Evolutionary conservation across 2,329 filamentous ascomycete species (phyloP).

Genomic region (Calonectria crousiana): DNA sequence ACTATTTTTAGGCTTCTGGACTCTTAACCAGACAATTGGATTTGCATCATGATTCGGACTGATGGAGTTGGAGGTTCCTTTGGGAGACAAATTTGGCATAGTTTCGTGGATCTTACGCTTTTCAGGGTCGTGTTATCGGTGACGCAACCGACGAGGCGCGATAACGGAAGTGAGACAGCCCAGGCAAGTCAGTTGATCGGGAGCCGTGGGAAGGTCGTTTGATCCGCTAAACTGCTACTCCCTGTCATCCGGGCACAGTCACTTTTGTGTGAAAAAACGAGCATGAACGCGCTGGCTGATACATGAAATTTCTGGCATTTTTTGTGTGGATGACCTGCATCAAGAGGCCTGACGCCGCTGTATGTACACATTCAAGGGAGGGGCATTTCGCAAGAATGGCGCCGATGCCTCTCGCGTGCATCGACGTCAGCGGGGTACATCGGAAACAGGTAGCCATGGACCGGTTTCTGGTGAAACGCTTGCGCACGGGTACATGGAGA

Average conservation of each 20-base stretch:
- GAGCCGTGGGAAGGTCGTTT: conserved; percentile 17
- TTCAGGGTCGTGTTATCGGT: conserved; percentile 18
- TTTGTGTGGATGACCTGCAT: conserved; percentile 2
- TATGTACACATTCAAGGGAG: background rate
- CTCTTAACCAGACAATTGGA: background rate
- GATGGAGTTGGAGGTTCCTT: background rate
- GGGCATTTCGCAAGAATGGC: conserved; percentile 10
- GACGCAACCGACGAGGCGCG: conserved; percentile 22
- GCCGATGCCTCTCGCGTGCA: conserved; percentile 23
- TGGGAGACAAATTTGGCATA: background rate
- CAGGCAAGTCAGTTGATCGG: conserved; percentile 22
- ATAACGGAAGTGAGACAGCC: conserved; percentile 24
- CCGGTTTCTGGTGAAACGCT: background rate
- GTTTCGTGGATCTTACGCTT: conserved; percentile 6
- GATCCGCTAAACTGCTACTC: conserved; percentile 5
- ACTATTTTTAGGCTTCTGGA: background rate
- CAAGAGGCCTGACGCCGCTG: background rate
- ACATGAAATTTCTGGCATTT: background rate
- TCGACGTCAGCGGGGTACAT: conserved; percentile 19
- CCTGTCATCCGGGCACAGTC: conserved; percentile 20
- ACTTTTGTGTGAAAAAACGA: background rate
- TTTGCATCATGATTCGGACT: background rate
- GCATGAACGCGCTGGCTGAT: background rate
- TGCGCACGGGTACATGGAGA: background rate
- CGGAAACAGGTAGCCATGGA: background rate